Base-by-base conservation (phyloP, 2,329 filamentous ascomycete species). In the Colletotrichum cordylinicola region DNA sequence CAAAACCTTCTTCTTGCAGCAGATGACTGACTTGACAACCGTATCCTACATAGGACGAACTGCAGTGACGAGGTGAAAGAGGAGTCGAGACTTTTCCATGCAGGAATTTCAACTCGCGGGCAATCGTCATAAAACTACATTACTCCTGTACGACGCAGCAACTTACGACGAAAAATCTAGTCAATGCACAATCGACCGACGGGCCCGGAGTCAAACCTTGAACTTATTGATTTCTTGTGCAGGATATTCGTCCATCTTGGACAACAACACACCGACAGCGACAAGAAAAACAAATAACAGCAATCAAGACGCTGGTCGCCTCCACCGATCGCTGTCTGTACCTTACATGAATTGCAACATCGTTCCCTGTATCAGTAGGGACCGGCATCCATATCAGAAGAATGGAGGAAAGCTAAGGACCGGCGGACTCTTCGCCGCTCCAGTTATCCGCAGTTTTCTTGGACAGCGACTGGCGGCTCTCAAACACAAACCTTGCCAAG, bases 281-380 rank as follows among this genome's bases (percentile, higher is more conserved):
- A 33, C 65, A 43, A 35, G 33, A 33, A 73, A 67, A 73, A 68
- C 39, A 73, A 75, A 75, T 35, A 74, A 69, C 39, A 65, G 61
- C 21, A 12, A 33, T 31, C 48, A 52, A 55, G 33, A 31, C 35
- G 61, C 35, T 39, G 7, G 60, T 55, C 39, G 33, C 62, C 55
- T 61, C 62, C 68, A 66, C 64, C 56, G 37, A 66, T 60, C 48
- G 31, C n/a, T 61, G 31, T 55, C 72, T 39, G 72, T 75, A 73
- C 73, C 73, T 72, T 72, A 67, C 72, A 72, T 64, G 67, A 58
- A 13, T 67, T 75, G 48, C 73, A 65, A 61, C 70, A 33, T 58
- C 15, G 33, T 31, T 21, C 73, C 73, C 64, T 75, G 48, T 27
- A 52, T 15, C 29, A 61, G 64, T 72, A 55, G 48, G 69, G 62